Evolutionary conservation across 495 filamentous ascomycete genomes (phyloP).

Genomic region (Xylaria telfairii): DNA sequence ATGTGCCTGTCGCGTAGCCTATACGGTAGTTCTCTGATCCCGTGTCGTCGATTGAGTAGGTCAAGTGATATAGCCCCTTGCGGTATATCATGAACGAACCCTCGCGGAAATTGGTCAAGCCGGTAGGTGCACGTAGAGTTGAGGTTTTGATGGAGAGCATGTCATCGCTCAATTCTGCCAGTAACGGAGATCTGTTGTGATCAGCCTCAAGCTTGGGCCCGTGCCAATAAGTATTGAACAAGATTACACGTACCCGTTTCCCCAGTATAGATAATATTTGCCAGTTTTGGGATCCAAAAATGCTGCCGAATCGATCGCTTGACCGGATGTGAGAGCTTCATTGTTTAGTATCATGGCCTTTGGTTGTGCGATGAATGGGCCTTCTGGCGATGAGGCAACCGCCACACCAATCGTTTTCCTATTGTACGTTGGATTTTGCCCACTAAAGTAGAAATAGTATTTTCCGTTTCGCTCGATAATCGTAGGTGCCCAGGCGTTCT

Average conservation of each 20-base stretch:
- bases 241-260: conserved; percentile 20
- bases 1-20: conserved; percentile 28
- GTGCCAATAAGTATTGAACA: background rate
- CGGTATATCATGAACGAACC: conserved; percentile 28
- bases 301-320: conserved; percentile 25
- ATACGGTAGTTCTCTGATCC: conserved; percentile 29
- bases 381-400: conserved; percentile 21
- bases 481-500: conserved; percentile 31
- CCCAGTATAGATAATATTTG: conserved; percentile 31
- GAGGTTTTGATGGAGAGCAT: conserved; percentile 26
- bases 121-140: conserved; percentile 10
- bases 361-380: conserved; percentile 20
- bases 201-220: background rate
- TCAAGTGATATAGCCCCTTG: conserved; percentile 29
- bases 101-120: conserved; percentile 27
- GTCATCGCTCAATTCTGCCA: conserved; percentile 28
- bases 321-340: conserved; percentile 24
- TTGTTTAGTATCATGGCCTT: conserved; percentile 26
- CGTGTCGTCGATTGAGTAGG: conserved; percentile 32
- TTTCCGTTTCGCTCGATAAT: conserved; percentile 25
- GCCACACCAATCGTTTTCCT: conserved; percentile 30
- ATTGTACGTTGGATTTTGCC: conserved; percentile 25
- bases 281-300: conserved; percentile 23
- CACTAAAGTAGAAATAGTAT: conserved; percentile 33
- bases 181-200: conserved; percentile 15